Conservation (phyloP, 129 eudicot genomes). For the Rutidosis leptorrhynchoides region DNA sequence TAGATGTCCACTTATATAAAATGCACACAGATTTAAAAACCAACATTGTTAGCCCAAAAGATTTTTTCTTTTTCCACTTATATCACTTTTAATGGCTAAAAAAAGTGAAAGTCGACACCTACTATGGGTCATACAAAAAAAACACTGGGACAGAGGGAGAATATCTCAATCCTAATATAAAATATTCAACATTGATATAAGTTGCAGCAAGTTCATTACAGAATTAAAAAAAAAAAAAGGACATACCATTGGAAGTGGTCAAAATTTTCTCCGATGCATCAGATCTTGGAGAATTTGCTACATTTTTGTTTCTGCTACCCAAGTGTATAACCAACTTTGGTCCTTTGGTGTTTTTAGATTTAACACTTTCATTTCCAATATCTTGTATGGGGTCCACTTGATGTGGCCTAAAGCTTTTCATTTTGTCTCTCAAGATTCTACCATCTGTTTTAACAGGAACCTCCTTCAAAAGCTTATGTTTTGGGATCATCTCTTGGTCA, state of each 20-base stretch:
- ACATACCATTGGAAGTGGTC: conserved; percentile 61
- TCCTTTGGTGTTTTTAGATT: conserved; percentile 55
- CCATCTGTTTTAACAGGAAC: conserved; percentile 38
- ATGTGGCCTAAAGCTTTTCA: conserved; percentile 46
- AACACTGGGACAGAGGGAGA: too few species aligned
- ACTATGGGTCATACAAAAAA: too few species aligned
- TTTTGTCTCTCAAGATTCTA: conserved; percentile 39
- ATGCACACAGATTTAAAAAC: too few species aligned
- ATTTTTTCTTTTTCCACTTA: too few species aligned
- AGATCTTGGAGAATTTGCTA: conserved; percentile 57
- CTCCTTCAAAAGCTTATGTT: conserved; percentile 51
- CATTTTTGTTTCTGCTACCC: conserved; percentile 61
- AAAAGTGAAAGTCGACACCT: too few species aligned
- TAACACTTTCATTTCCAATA: conserved; percentile 37
- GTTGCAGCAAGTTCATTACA: background rate
- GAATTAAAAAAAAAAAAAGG: background rate
- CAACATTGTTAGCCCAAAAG: too few species aligned
- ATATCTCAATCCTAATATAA: too few species aligned
- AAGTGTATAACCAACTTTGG: conserved; percentile 90
- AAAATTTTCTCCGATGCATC: conserved; percentile 58
- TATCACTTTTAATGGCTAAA: too few species aligned
- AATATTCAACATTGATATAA: background rate
- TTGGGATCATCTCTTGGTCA: conserved; percentile 40
- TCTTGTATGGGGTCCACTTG: conserved; percentile 33
- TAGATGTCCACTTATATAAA: too few species aligned